Base-by-base conservation (phyloP, 192 early-diverging fungal species). In the Funneliformis mosseae region DNA sequence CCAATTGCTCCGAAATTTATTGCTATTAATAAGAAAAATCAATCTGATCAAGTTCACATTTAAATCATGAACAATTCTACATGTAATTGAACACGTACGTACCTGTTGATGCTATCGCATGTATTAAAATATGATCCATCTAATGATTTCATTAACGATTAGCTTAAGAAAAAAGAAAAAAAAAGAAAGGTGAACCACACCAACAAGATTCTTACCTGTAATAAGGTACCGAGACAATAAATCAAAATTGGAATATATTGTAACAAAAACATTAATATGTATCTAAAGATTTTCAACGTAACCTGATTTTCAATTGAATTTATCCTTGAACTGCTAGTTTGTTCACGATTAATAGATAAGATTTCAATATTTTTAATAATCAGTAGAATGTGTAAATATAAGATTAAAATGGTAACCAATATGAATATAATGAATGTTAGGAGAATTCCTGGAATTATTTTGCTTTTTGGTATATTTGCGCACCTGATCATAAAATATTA, bases 241-340 rank as follows among this genome's bases (percentile, higher is more conserved):
- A 69, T 41, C 2, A 69, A n/a, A 16, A 41, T n/a, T 41, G 67
- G 38, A 43, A 41, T 16, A 27, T 69, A 69, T 69, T 69, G 67
- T 42, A 69, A 43, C 5, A 69, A 41, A 43, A 69, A 69, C 5
- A 69, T 38, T 69, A 69, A 69, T 6, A 69, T 41, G 8, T 69
- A 69, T 5, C 11, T 33, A 11, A 69, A 41, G 21, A 69, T 8
- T 69, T 69, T 69, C 21, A 21, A 21, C 8, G 10, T 21, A n/a
- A 27, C 25, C 21, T 69, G 39, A 8, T 18, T 33, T 69, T 69
- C 67, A 69, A 69, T 41, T 8, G 5, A 41, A 4, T 18, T 21
- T 7, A 4, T 55, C 21, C 5, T n/a, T n/a, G n/a, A n/a, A n/a
- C n/a, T 0, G 16, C 5, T 2, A 21, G 21, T 21, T 55, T 55